Evolutionary conservation across 148 eudicot genomes (phyloP), one percentile per base, ranked within the genome.

Genomic region (Chenopodium quinoa): DNA sequence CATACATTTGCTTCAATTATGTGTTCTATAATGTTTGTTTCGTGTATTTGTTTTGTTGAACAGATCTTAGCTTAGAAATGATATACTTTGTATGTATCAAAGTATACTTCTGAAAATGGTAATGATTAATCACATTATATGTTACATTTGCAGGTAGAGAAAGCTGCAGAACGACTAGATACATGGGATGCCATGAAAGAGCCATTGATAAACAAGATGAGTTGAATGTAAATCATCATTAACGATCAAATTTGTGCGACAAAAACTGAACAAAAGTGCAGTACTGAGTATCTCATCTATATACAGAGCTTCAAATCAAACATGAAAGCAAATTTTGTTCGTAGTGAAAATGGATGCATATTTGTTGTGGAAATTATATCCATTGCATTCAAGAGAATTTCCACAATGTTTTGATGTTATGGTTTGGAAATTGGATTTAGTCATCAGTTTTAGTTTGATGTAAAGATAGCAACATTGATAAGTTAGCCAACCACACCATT

Each of bases 111-210:
- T 50, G 54, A 56, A 56, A 0, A 56, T 56, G 62, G 62, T 17
- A 2, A 56, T 4, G 16, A 19, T 56, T 17, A 71, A 20, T 40
- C 25, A 44, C 23, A n/a, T 13, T 63, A 11, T 17, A 27, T 63
- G 50, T 23, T 52, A 31, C 14, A 50, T 64, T 69, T 76, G 25
- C 69, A 88, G 88, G 90, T 86, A 81, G 87, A 86, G 76, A 85
- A 81, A n/a, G 88, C 88, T 40, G 83, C 78, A n/a, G 47, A 63
- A 9, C 78, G 90, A 19, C 70, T 88, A 69, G 80, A 78, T 47
- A 75, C 19, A 71, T 87, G 88, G 89, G 86, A 81, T 3, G 88
- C 76, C 1, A 73, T 78, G 73, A 79, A 82, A 44, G 82, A 79
- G 34, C 90, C 90, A n/a, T 77, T 86, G 27, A 68, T 86, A 47